Base-by-base conservation (phyloP, 306 rosid genomes). In the Prunus mongolica region DNA sequence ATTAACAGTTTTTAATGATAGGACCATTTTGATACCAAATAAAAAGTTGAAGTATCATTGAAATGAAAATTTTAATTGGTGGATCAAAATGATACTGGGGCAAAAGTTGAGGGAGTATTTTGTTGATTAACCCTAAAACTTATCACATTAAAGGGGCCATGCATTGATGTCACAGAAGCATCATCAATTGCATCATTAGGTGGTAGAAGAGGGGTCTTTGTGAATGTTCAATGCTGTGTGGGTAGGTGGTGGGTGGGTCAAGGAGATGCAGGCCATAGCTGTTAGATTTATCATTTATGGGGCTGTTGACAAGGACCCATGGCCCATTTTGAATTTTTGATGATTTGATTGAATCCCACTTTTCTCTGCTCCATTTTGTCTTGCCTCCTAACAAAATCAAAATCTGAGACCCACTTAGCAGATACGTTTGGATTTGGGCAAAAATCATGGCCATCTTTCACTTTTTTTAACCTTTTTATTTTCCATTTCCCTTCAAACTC, bases 141-240 rank as follows among this genome's bases (percentile, higher is more conserved):
- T 38, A 38, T 38, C 44, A 7, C 9, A 6, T 38, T 38, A 6
- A 38, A 38, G 30, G 45, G 14, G 16, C 22, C 34, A 69, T 30
- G n/a, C 57, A 24, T 25, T 88, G 90, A 88, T 85, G 90, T 82
- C 77, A 68, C 70, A 70, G 34, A 56, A 62, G 60, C 88, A 70
- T 88, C 88, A 84, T 67, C 50, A 47, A 55, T 61, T 69, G 45
- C 84, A 50, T 80, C 81, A 77, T 45, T 8, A 18, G 65, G 25
- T 44, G 58, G 24, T 55, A 11, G 56, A 13, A 27, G 22, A 60
- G 38, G 51, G 24, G 7, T 24, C 55, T 15, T 19, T 13, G 32
- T 41, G 65, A 52, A 44, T 32, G 50, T 54, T 34, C 65, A 52
- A 44, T 71, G 50, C n/a, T 71, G 75, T n/a, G 75, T 12, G 65